These are phyloP conservation scores for Boletus tylopilopsis DNA, from an alignment of 768 basidiomycete genomes.

Conservation along the genomic window DNA sequence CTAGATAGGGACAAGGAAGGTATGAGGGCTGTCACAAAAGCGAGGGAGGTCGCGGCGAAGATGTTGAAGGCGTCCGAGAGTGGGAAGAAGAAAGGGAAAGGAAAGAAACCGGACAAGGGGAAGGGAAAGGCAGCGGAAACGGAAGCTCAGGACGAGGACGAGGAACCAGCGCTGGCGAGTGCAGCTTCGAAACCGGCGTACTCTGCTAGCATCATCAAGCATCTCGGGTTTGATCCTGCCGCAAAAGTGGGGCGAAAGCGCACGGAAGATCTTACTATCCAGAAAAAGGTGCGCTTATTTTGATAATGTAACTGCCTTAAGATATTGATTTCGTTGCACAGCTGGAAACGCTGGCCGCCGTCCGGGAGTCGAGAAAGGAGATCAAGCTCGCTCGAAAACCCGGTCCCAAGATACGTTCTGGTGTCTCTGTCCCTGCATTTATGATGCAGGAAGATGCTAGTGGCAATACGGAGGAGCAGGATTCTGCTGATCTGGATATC, in stretches of 20 bases:
- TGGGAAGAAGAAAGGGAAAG: slow-evolving; percentile 16
- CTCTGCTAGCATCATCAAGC: slow-evolving; percentile 62
- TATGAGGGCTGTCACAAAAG: slow-evolving; percentile 58
- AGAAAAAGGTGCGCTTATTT: slow-evolving; percentile 52
- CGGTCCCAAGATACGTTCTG: slow-evolving; percentile 61
- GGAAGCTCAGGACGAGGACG: slow-evolving; percentile 10
- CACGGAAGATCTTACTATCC: slow-evolving; percentile 36
- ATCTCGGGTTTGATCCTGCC: slow-evolving; percentile 78
- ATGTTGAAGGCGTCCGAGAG: slow-evolving; percentile 20
- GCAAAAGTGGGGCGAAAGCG: slow-evolving; percentile 47
- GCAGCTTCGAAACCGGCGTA: slow-evolving; percentile 46
- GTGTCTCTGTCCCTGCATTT: slow-evolving; percentile 42
- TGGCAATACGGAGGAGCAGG: background rate
- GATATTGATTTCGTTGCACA: slow-evolving; percentile 25
- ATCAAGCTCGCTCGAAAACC: slow-evolving; percentile 61
- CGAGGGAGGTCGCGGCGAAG: slow-evolving; percentile 45
- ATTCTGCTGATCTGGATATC: slow-evolving; percentile 17
- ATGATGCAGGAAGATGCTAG: slow-evolving; percentile 13
- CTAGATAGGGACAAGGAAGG: slow-evolving; percentile 65
- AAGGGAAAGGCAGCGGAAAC: slow-evolving; percentile 8
- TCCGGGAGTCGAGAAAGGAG: slow-evolving; percentile 47
- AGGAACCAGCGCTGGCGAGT: slow-evolving; percentile 15
- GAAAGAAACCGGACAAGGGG: slow-evolving; percentile 15
- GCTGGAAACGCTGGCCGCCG: slow-evolving; percentile 54
- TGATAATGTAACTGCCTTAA: no score